Percentiles rank a stretch among this genome's conserved stretches.
Conservation (phyloP, 2,329 filamentous ascomycete genomes). For the Berkeleyomyces basicola region DNA sequence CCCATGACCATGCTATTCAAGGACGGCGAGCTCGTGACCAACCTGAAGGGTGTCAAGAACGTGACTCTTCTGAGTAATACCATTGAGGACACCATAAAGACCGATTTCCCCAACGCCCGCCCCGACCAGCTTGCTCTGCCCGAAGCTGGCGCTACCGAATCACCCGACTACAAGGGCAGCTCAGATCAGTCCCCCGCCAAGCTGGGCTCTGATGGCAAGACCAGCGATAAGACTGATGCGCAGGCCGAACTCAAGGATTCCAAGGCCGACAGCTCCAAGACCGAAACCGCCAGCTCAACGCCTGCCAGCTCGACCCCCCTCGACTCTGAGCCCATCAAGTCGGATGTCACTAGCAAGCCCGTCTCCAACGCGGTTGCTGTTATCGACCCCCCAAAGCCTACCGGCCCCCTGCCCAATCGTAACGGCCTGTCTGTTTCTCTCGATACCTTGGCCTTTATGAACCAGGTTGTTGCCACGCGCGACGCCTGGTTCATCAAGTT, state of each 20-base stretch:
- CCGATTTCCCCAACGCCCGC: slow-evolving; percentile 64
- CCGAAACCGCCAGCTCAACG: no score
- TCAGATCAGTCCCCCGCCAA: slow-evolving; percentile 14
- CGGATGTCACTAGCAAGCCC: slow-evolving; percentile 17
- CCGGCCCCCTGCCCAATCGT: slow-evolving; percentile 46
- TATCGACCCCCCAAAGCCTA: slow-evolving; percentile 32
- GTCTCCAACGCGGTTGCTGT: slow-evolving; percentile 15
- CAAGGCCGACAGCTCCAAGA: slow-evolving; percentile 11
- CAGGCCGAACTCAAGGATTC: slow-evolving; percentile 12
- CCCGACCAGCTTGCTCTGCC: slow-evolving; percentile 53
- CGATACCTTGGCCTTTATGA: slow-evolving; percentile 73
- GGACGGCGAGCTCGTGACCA: slow-evolving; percentile 51
- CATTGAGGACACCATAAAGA: slow-evolving; percentile 62
- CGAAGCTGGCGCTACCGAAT: slow-evolving; percentile 44
- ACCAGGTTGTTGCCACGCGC: slow-evolving; percentile 65
- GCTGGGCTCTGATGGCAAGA: slow-evolving; percentile 12
- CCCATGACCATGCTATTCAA: slow-evolving; percentile 70
- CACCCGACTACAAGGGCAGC: slow-evolving; percentile 18
- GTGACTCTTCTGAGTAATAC: slow-evolving; percentile 50
- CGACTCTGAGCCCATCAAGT: slow-evolving; percentile 12
- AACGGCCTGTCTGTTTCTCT: slow-evolving; percentile 59
- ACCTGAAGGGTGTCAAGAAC: slow-evolving; percentile 48
- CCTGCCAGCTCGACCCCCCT: slow-evolving; percentile 1
- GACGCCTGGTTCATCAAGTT: slow-evolving; percentile 99
- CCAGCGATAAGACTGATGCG: slow-evolving; percentile 20